A percentile compares a stretch with the other conserved stretches of the same genome.
phyloP scores from a whole-genome alignment of 495 filamentous ascomycete species.

The Talaromyces stipitatus region DNA sequence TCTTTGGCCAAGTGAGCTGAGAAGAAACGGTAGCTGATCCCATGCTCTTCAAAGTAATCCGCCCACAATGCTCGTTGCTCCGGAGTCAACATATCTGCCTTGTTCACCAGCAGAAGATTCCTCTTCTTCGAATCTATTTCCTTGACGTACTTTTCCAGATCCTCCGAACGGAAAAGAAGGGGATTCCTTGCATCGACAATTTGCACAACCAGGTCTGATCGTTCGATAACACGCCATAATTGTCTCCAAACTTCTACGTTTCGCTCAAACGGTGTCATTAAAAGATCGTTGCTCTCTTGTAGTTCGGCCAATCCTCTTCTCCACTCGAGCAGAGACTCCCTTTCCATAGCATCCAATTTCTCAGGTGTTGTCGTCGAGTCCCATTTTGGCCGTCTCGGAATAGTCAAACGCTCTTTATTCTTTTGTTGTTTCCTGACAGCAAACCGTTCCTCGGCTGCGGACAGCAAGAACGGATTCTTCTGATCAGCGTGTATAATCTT shows the following conservation, averaged over 20 bases:
- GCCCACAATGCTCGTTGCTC: conserved; percentile 84
- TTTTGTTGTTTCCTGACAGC: conserved; percentile 72
- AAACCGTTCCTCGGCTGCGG: conserved; percentile 73
- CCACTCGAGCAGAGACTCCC: conserved; percentile 79
- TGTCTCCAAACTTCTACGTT: conserved; percentile 99
- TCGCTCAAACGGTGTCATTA: conserved; percentile 98
- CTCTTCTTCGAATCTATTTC: conserved; percentile 82
- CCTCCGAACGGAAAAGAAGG: conserved; percentile 86
- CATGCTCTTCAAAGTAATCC: conserved; percentile 70
- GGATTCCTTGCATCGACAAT: conserved; percentile 98
- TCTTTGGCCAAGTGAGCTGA: conserved; percentile 89
- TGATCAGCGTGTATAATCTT: conserved; percentile 96
- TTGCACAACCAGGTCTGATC: conserved; percentile 92
- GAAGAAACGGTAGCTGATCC: conserved; percentile 90
- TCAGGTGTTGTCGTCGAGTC: conserved; percentile 72
- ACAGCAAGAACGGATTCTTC: conserved; percentile 89
- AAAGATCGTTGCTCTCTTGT: conserved; percentile 82
- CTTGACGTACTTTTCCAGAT: conserved; percentile 89
- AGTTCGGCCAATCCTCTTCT: conserved; percentile 83
- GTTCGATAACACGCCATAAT: conserved; percentile 96
- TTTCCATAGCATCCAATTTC: conserved; percentile 73
- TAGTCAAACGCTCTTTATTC: conserved; percentile 70
- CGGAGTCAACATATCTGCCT: conserved; percentile 97
- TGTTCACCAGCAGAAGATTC: conserved; percentile 93
- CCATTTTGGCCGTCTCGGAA: conserved; percentile 87